These are phyloP conservation scores for Populus deltoides DNA, from an alignment of 345 rosid genomes.

Conservation along the genomic window DNA sequence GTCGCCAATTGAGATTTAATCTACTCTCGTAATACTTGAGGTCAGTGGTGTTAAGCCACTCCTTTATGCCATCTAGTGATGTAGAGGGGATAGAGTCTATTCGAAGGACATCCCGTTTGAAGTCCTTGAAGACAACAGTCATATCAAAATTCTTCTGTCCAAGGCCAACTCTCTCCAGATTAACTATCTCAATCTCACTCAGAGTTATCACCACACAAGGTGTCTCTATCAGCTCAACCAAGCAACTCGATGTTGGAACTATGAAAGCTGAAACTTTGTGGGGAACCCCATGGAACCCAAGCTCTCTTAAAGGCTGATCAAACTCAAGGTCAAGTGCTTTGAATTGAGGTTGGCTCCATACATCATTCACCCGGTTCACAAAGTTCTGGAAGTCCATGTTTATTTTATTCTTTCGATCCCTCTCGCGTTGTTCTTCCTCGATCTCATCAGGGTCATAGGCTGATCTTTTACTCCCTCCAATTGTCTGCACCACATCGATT, in stretches of 20 bases:
- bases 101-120: slow-evolving; percentile 80
- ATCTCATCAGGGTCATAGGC: slow-evolving; percentile 96
- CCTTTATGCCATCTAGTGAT: slow-evolving; percentile 79
- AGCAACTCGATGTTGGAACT: slow-evolving; percentile 81
- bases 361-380: slow-evolving; percentile 75
- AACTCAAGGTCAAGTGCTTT: slow-evolving; percentile 81
- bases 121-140: slow-evolving; percentile 89
- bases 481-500: slow-evolving; percentile 82
- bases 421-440: slow-evolving; percentile 90
- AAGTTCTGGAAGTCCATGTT: slow-evolving; percentile 82
- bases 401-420: slow-evolving; percentile 78
- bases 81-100: slow-evolving; percentile 81
- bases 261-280: slow-evolving; percentile 75
- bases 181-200: slow-evolving; percentile 92
- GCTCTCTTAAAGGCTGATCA: slow-evolving; percentile 91
- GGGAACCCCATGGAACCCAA: slow-evolving; percentile 95
- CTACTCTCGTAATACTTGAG: slow-evolving; percentile 92
- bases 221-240: slow-evolving; percentile 79
- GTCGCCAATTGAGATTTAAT: slow-evolving; percentile 91
- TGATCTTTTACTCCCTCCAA: slow-evolving; percentile 90
- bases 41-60: slow-evolving; percentile 91
- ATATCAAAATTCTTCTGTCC: slow-evolving; percentile 93
- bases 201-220: slow-evolving; percentile 81
- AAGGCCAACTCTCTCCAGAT: slow-evolving; percentile 90
- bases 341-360: slow-evolving; percentile 87